phyloP scores from a whole-genome alignment of 2,329 filamentous ascomycete species.

The Clarireedia sp. region DNA sequence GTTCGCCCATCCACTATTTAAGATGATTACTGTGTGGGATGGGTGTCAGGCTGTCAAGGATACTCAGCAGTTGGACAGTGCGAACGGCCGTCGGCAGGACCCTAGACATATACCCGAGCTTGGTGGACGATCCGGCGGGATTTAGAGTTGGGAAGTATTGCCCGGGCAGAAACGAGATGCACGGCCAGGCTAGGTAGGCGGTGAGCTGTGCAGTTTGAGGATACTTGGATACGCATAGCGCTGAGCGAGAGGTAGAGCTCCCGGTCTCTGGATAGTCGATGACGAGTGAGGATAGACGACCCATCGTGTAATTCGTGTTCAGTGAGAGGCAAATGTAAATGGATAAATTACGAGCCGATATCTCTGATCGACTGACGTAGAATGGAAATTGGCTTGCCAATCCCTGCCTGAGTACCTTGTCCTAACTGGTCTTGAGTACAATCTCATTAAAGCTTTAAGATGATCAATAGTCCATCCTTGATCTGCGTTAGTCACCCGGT shows the following conservation, averaged over 20 bases:
- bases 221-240: too few relatives aligned
- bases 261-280: too few relatives aligned
- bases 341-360: neutral
- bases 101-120: constrained; percentile 6
- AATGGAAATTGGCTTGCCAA: neutral
- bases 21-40: neutral
- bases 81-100: constrained; percentile 6
- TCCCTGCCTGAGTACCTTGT: neutral
- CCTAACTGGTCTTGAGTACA: neutral
- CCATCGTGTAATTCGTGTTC: too few relatives aligned
- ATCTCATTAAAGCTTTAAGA: constrained; percentile 5
- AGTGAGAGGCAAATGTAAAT: too few relatives aligned
- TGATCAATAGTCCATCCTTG: constrained; percentile 4
- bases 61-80: constrained; percentile 7
- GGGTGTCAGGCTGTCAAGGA: neutral
- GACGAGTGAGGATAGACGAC: too few relatives aligned
- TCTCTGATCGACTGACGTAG: neutral
- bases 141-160: constrained; percentile 2
- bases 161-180: neutral
- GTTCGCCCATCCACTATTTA: neutral
- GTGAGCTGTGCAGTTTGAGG: too few relatives aligned
- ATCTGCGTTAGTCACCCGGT: neutral
- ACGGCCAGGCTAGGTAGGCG: too few relatives aligned
- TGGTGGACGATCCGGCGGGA: constrained; percentile 4
- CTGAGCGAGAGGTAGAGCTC: neutral